phyloP scores from a whole-genome alignment of 306 rosid species.

The Parietaria judaica region DNA sequence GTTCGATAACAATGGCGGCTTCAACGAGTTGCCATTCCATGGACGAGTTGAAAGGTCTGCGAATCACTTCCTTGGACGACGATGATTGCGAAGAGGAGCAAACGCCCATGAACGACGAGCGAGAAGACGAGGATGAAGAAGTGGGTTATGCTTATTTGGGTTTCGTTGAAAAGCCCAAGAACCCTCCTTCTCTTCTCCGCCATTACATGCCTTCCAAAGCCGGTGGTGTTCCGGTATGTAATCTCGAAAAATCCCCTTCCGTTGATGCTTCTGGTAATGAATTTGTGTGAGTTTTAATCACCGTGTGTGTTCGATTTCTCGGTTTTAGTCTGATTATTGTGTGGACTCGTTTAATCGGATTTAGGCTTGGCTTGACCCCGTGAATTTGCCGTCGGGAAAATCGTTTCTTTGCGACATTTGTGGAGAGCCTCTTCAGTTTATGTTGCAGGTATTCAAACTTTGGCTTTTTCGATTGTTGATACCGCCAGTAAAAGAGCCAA shows the following conservation, averaged over 20 bases:
- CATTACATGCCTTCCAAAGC: slow-evolving; percentile 83
- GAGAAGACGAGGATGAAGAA: slow-evolving; percentile 34
- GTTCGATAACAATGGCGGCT: slow-evolving; percentile 22
- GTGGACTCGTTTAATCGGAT: slow-evolving; percentile 10
- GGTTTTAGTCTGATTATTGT: neutral
- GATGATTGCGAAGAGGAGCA: slow-evolving; percentile 14
- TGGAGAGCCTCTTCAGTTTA: slow-evolving; percentile 56
- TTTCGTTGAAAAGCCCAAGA: slow-evolving; percentile 49
- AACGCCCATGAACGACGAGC: slow-evolving; percentile 33
- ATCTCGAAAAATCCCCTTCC: slow-evolving; percentile 5
- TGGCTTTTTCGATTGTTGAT: neutral
- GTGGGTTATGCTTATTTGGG: slow-evolving; percentile 45
- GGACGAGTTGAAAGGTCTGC: slow-evolving; percentile 34
- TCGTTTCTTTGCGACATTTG: slow-evolving; percentile 64
- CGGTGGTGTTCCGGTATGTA: slow-evolving; percentile 73
- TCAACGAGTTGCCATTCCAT: slow-evolving; percentile 17
- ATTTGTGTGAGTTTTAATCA: too few species aligned
- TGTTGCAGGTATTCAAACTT: slow-evolving; percentile 65
- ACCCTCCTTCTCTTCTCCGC: slow-evolving; percentile 39
- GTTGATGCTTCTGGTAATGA: neutral
- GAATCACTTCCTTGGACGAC: slow-evolving; percentile 33
- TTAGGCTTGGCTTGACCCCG: slow-evolving; percentile 92
- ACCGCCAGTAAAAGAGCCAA: too few species aligned
- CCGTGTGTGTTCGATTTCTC: neutral
- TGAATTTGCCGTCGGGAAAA: slow-evolving; percentile 56